A percentile compares a stretch with the other conserved stretches of the same genome.
Evolutionary conservation across 306 rosid genomes (phyloP).

Genomic region (Fragaria nilgerrensis): DNA sequence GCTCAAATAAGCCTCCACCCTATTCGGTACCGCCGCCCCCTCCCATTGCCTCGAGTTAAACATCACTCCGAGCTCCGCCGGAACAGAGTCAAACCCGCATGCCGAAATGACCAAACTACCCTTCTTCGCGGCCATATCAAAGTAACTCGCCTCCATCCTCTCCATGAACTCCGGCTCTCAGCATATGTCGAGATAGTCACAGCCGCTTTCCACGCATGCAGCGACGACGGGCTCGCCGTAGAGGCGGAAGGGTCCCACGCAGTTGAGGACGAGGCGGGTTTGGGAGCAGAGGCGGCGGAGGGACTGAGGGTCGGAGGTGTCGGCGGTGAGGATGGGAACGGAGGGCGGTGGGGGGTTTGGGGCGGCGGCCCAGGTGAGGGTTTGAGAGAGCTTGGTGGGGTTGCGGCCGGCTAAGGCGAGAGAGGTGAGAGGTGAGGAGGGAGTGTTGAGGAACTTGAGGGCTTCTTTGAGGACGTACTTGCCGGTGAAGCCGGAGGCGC

Average conservation of each 20-base stretch:
- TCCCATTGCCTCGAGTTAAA: slow-evolving; percentile 76
- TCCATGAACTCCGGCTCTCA: slow-evolving; percentile 95
- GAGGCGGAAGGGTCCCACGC: slow-evolving; percentile 90
- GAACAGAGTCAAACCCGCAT: slow-evolving; percentile 90
- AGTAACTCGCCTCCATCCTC: slow-evolving; percentile 53
- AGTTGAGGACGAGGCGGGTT: slow-evolving; percentile 76
- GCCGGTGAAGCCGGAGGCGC: slow-evolving; percentile 94
- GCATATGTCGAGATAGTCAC: slow-evolving; percentile 78
- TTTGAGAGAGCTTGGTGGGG: slow-evolving; percentile 45
- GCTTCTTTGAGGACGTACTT: slow-evolving; percentile 69
- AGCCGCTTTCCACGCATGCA: slow-evolving; percentile 64
- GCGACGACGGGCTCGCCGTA: slow-evolving; percentile 75
- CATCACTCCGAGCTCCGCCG: slow-evolving; percentile 82
- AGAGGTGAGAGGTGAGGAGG: slow-evolving; percentile 56
- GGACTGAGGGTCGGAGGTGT: slow-evolving; percentile 55
- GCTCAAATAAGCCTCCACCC: slow-evolving; percentile 61
- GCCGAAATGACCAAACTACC: slow-evolving; percentile 76
- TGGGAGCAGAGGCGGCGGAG: slow-evolving; percentile 56
- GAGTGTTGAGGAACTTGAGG: slow-evolving; percentile 58
- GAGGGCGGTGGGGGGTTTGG: slow-evolving; percentile 56
- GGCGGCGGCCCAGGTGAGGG: slow-evolving; percentile 67
- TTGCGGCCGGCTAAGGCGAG: slow-evolving; percentile 79
- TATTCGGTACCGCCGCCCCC: slow-evolving; percentile 40
- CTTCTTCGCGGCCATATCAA: slow-evolving; percentile 33
- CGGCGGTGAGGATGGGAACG: slow-evolving; percentile 56